These are phyloP conservation scores for Aspergillus jensenii DNA, from an alignment of 2,329 filamentous ascomycete species.

Conservation along the genomic window DNA sequence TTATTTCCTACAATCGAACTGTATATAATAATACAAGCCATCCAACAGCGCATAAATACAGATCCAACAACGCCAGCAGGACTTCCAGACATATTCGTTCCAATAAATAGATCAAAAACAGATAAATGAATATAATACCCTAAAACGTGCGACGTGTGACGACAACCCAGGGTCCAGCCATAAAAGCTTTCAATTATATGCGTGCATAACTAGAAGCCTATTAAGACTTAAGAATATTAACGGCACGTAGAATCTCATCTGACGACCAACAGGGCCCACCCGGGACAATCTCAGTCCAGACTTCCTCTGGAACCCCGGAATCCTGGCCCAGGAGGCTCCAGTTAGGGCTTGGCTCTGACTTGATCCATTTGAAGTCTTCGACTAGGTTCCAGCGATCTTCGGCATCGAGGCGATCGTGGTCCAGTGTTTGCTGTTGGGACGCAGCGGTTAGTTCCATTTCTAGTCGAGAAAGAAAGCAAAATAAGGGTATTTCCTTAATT, in stretches of 20 bases:
- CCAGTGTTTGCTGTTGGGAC: constrained; percentile 24
- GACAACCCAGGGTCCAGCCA: not conserved
- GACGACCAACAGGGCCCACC: constrained; percentile 63
- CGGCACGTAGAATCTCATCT: constrained; percentile 61
- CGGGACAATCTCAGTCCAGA: constrained; percentile 69
- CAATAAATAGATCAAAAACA: not conserved
- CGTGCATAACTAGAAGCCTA: not conserved
- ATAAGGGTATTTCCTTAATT: not conserved
- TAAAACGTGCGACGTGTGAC: not conserved
- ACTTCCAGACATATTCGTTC: not conserved
- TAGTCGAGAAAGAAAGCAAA: not conserved
- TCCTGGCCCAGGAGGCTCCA: constrained; percentile 70
- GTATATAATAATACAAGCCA: not conserved
- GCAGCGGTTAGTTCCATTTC: not conserved
- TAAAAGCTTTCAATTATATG: not conserved
- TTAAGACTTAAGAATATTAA: constrained; percentile 20
- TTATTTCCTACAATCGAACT: not conserved
- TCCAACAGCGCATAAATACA: not conserved
- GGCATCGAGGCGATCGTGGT: constrained; percentile 31
- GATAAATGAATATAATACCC: not conserved
- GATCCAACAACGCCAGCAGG: not conserved
- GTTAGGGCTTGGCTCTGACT: constrained; percentile 80
- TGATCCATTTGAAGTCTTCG: constrained; percentile 98
- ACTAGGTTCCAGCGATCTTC: constrained; percentile 83
- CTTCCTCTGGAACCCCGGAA: constrained; percentile 58